Percentiles rank a stretch among this genome's conserved stretches.
Evolutionary conservation across 345 rosid species (phyloP).

Genomic region (Eutrema heterophyllum): DNA sequence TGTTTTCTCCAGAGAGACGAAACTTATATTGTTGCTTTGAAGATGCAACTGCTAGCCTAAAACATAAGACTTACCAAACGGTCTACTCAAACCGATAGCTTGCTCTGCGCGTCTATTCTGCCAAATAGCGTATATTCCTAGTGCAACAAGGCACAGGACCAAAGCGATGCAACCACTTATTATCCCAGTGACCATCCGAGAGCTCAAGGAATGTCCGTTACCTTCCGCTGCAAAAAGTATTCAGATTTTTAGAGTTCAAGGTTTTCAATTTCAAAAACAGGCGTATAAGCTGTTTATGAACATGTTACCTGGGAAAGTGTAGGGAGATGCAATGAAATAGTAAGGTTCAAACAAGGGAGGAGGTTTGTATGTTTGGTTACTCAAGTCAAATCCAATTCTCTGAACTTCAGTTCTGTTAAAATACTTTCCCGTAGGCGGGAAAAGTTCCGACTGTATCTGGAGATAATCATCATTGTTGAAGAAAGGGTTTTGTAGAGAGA

Average conservation of each 20-base stretch:
- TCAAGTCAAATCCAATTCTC: constrained; percentile 72
- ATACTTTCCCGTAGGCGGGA: constrained; percentile 54
- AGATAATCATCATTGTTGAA: constrained; percentile 85
- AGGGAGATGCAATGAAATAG: constrained; percentile 78
- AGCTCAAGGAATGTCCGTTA: constrained; percentile 41
- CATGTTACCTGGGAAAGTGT: constrained; percentile 71
- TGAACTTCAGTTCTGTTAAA: constrained; percentile 63
- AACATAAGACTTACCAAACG: constrained; percentile 58
- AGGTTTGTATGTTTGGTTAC: constrained; percentile 84
- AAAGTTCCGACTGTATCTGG: constrained; percentile 73
- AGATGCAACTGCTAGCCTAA: background rate
- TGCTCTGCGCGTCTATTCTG: constrained; percentile 95
- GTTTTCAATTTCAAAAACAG: background rate
- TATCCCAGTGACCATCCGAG: constrained; percentile 42
- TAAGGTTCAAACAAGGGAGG: constrained; percentile 85
- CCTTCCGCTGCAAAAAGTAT: constrained; percentile 39
- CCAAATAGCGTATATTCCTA: constrained; percentile 69
- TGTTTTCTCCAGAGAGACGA: background rate
- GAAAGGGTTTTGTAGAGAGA: constrained; percentile 74
- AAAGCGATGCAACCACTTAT: constrained; percentile 47
- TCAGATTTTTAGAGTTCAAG: background rate
- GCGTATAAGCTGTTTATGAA: background rate
- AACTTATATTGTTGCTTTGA: background rate
- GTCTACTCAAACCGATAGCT: constrained; percentile 80
- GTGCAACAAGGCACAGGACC: constrained; percentile 57